These are phyloP conservation scores for Rhodotorula sp. DNA, from an alignment of 1,284 basidiomycete species.

Conservation along the genomic window DNA sequence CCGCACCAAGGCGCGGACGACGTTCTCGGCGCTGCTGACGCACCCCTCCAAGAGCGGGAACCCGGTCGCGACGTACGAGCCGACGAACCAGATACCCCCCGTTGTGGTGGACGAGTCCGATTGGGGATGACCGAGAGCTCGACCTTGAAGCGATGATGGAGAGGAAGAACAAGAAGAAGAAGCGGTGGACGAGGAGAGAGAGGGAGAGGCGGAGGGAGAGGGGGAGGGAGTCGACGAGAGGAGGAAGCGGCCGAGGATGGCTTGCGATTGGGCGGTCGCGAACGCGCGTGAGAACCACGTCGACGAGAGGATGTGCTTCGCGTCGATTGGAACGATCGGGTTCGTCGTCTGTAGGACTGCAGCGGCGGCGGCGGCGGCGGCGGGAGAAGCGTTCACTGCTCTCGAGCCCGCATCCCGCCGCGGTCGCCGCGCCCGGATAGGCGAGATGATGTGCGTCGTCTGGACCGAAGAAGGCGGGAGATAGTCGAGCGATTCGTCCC, in stretches of 20 bases:
- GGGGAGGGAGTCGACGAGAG: neutral
- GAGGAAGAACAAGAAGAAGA: too few species aligned
- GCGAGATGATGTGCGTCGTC: conserved; percentile 59
- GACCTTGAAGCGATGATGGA: conserved; percentile 2
- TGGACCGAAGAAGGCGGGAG: conserved; percentile 20
- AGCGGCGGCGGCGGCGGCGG: conserved; percentile 25
- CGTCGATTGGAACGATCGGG: conserved; percentile 60
- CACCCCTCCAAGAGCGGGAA: conserved; percentile 67
- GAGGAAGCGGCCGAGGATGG: conserved; percentile 54
- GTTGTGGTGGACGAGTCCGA: neutral
- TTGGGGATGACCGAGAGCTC: neutral
- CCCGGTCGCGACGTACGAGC: conserved; percentile 58
- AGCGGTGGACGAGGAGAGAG: conserved; percentile 43
- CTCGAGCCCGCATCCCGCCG: conserved; percentile 6
- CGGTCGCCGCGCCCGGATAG: conserved; percentile 40
- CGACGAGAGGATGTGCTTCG: conserved; percentile 58
- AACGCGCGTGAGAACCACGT: conserved; percentile 64
- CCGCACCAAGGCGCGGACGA: conserved; percentile 48
- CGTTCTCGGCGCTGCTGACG: conserved; percentile 60
- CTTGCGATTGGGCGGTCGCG: conserved; percentile 57
- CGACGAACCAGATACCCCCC: conserved; percentile 60
- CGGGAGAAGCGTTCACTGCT: neutral
- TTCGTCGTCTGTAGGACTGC: conserved; percentile 70
- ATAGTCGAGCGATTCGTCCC: conserved; percentile 1
- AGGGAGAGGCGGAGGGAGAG: conserved; percentile 46